These are phyloP conservation scores for Tubosaeta brunneosetosa DNA, from an alignment of 768 basidiomycete genomes.

Conservation along the genomic window DNA sequence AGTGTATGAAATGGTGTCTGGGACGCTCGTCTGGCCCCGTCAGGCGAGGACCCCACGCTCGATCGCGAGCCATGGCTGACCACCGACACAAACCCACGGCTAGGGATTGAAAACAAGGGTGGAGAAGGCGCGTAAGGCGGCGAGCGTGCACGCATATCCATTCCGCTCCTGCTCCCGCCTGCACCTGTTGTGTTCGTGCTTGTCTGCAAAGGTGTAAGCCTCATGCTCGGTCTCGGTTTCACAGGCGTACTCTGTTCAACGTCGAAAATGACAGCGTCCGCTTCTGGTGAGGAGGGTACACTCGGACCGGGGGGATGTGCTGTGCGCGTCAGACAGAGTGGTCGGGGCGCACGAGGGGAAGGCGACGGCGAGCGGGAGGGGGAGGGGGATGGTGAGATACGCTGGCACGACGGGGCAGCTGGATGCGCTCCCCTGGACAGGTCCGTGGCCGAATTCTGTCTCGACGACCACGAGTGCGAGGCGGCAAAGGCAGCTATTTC, in stretches of 20 bases:
- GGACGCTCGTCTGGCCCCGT: slow-evolving; percentile 56
- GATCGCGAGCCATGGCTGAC: slow-evolving; percentile 25
- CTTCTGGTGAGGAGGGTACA: slow-evolving; percentile 11
- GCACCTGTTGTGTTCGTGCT: too few species aligned
- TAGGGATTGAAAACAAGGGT: slow-evolving; percentile 9
- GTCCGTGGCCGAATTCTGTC: neutral
- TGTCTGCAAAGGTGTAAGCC: neutral
- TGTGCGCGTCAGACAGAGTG: neutral
- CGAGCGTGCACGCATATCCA: slow-evolving; percentile 2
- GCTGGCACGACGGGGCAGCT: neutral
- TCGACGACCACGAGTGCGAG: slow-evolving; percentile 15
- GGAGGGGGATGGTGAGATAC: neutral
- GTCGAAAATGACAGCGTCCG: slow-evolving; percentile 21
- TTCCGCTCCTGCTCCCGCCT: neutral
- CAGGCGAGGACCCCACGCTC: slow-evolving; percentile 31
- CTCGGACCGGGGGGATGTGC: neutral
- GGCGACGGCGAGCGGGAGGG: slow-evolving; percentile 2
- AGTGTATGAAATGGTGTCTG: slow-evolving; percentile 73
- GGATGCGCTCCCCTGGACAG: too few species aligned
- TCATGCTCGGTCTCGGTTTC: slow-evolving; percentile 8
- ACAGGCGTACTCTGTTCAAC: slow-evolving; percentile 25
- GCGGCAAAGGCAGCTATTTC: slow-evolving; percentile 51
- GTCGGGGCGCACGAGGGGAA: neutral
- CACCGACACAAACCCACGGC: neutral
- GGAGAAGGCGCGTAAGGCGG: slow-evolving; percentile 17